These are phyloP conservation scores for Blumeria hordei DNA, from an alignment of 2,329 filamentous ascomycete species.

Conservation along the genomic window DNA sequence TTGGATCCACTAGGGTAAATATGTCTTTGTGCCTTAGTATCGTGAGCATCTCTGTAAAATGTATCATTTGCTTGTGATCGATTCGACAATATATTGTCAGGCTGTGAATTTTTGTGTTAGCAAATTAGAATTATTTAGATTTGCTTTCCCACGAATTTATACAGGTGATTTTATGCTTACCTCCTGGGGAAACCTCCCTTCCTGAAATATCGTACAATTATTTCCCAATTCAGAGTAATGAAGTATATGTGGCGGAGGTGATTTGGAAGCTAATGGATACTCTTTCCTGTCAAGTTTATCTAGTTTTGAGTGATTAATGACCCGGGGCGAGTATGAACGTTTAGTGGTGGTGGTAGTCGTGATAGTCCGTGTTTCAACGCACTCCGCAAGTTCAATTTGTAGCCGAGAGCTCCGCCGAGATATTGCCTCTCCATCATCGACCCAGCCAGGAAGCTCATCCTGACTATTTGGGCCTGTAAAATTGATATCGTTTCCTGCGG, in stretches of 20 bases:
- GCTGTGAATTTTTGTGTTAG: too few relatives aligned
- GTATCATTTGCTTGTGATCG: too few relatives aligned
- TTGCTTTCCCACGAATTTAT: too few relatives aligned
- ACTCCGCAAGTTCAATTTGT: conserved; percentile 33
- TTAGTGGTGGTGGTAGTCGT: conserved; percentile 86
- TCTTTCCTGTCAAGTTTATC: conserved; percentile 61
- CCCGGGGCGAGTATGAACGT: conserved; percentile 50
- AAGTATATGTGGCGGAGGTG: conserved; percentile 57
- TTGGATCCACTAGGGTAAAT: too few relatives aligned
- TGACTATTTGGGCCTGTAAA: conserved; percentile 8
- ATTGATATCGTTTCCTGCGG: conserved; percentile 6
- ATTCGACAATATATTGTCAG: too few relatives aligned
- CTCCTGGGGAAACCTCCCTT: neutral
- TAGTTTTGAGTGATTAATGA: conserved; percentile 41
- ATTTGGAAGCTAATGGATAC: conserved; percentile 65
- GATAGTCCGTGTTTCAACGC: conserved; percentile 45
- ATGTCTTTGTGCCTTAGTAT: too few relatives aligned
- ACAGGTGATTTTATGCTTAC: too few relatives aligned
- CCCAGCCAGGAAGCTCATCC: conserved; percentile 11
- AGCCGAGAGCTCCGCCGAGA: conserved; percentile 11
- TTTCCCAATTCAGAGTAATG: too few relatives aligned
- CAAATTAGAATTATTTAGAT: too few relatives aligned
- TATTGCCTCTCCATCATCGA: conserved; percentile 10
- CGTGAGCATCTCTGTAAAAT: too few relatives aligned
- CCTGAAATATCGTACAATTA: too few relatives aligned